Conservation (phyloP, 768 basidiomycete genomes). For the Boletus fagicola region DNA sequence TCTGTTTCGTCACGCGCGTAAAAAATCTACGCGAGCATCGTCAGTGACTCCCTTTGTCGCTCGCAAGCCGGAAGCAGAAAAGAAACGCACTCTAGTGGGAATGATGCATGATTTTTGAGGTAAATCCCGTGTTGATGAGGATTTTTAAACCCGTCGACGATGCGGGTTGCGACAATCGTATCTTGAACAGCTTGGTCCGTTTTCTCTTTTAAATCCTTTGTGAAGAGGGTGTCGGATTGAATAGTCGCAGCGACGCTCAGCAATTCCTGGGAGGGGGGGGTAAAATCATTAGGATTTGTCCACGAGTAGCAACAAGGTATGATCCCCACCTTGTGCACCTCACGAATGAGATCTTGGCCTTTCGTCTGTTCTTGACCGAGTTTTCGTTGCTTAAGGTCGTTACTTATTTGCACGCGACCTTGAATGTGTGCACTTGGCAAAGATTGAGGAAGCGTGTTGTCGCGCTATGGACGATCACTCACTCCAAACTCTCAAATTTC, state of each 20-base stretch:
- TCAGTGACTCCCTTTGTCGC: background rate
- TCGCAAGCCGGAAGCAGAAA: background rate
- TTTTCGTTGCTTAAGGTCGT: conserved; percentile 73
- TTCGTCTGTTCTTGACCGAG: conserved; percentile 73
- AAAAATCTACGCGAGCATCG: conserved; percentile 53
- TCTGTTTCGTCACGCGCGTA: conserved; percentile 65
- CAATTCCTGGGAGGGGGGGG: conserved; percentile 51
- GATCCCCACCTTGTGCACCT: conserved; percentile 58
- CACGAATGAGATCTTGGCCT: conserved; percentile 65
- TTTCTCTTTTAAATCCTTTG: conserved; percentile 70
- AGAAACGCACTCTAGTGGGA: conserved; percentile 70
- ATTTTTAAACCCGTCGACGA: conserved; percentile 76
- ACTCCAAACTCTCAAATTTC: conserved; percentile 72
- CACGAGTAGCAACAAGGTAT: background rate
- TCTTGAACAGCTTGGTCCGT: conserved; percentile 79
- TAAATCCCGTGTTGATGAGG: conserved; percentile 68
- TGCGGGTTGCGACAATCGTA: conserved; percentile 70
- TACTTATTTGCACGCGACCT: conserved; percentile 76
- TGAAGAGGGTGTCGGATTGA: conserved; percentile 62
- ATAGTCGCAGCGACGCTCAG: conserved; percentile 59
- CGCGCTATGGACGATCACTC: conserved; percentile 20
- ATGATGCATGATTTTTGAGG: conserved; percentile 76
- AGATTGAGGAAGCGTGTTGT: conserved; percentile 5
- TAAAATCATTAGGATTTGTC: background rate
- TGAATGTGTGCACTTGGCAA: conserved; percentile 63